A percentile compares a stretch with the other conserved stretches of the same genome.
phyloP scores from a whole-genome alignment of 257 asterid species.

The Verbena officinalis region DNA sequence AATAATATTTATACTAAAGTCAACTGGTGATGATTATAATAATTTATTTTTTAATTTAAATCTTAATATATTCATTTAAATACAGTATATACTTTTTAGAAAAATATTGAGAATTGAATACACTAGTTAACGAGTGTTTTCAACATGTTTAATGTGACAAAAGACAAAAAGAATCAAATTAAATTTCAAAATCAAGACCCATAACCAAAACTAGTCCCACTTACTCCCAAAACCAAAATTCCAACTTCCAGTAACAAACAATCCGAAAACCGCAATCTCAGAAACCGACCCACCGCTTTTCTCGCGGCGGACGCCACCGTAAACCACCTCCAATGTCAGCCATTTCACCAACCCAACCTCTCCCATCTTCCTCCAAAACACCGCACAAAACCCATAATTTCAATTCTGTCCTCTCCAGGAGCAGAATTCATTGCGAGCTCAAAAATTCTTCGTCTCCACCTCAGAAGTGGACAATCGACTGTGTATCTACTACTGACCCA shows the following conservation, averaged over 20 bases:
- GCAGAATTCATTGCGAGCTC: constrained; percentile 56
- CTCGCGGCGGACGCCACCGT: constrained; percentile 50
- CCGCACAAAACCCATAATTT: constrained; percentile 29
- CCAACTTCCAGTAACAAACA: background rate
- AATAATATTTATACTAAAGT: too few relatives aligned
- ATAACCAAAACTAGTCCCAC: background rate
- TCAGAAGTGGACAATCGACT: constrained; percentile 78
- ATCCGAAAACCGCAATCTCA: constrained; percentile 21
- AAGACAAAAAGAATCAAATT: background rate
- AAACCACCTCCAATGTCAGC: constrained; percentile 56
- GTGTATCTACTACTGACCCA: constrained; percentile 76
- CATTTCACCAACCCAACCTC: constrained; percentile 47
- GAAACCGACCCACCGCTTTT: constrained; percentile 29
- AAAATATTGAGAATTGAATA: too few relatives aligned
- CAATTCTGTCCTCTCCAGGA: constrained; percentile 24
- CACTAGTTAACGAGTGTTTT: too few relatives aligned
- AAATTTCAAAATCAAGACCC: background rate
- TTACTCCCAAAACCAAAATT: background rate
- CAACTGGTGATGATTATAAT: too few relatives aligned
- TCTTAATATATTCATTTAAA: too few relatives aligned
- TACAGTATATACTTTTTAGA: too few relatives aligned
- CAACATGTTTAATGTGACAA: too few relatives aligned
- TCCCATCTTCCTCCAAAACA: constrained; percentile 33
- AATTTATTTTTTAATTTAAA: too few relatives aligned
- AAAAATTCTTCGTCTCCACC: constrained; percentile 40